Conservation (phyloP, 352 stramenopile genomes). For the Phytopythium chamaehyphon region DNA sequence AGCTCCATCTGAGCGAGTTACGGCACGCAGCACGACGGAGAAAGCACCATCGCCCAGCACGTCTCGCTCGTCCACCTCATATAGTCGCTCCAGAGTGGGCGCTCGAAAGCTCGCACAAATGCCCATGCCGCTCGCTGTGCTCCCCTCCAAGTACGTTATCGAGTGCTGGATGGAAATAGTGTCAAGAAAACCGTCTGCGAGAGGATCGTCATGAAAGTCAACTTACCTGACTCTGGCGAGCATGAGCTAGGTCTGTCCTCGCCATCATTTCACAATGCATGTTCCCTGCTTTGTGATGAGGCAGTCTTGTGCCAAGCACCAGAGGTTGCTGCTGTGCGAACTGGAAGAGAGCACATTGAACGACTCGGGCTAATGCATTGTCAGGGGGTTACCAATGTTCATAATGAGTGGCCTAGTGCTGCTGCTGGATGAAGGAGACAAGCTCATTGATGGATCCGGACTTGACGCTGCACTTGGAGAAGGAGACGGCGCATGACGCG, state of each 20-base stretch:
- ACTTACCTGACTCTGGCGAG: too few species aligned
- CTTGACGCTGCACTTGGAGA: constrained; percentile 71
- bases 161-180: too few species aligned
- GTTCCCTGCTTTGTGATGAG: too few species aligned
- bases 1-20: constrained; percentile 23
- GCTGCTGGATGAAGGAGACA: constrained; percentile 66
- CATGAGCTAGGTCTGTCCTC: too few species aligned
- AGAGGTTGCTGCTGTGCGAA: too few species aligned
- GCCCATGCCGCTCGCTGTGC: constrained; percentile 29
- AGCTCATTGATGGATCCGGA: constrained; percentile 54
- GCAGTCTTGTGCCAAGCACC: too few species aligned
- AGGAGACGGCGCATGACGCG: constrained; percentile 77
- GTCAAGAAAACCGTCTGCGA: too few species aligned
- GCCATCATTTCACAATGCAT: too few species aligned
- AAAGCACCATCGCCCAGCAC: constrained; percentile 45
- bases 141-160: too few species aligned
- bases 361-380: not conserved
- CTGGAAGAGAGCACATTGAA: too few species aligned
- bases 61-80: constrained; percentile 37
- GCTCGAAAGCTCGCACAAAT: constrained; percentile 33
- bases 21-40: constrained; percentile 45
- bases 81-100: constrained; percentile 26
- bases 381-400: not conserved
- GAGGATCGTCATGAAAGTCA: too few species aligned
- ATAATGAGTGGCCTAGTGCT: constrained; percentile 37